Base-by-base conservation (phyloP, 495 filamentous ascomycete genomes). In the Aspergillus sparsus region DNA sequence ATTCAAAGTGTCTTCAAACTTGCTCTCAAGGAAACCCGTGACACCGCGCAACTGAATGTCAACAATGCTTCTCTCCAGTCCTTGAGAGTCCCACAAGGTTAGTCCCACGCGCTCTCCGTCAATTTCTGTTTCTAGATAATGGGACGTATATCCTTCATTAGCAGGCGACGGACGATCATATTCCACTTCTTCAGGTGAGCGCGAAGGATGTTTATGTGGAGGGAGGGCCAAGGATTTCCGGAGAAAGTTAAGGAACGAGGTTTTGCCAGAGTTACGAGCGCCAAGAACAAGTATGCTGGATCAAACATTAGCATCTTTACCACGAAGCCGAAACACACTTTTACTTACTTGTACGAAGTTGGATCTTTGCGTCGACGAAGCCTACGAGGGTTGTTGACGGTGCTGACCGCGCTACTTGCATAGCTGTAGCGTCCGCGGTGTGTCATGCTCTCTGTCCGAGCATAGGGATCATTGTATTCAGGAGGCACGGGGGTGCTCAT, bases 351-450 rank as follows among this genome's bases (percentile, higher is more conserved):
- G 82, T 97, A 98, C 7, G 94, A 90, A 6, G 92, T 97, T 18
- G 94, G 94, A 68, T 98, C 94, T 80, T 94, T 97, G 77, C 94
- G 89, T 73, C 94, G 87, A 63, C 94, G 85, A 49, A 98, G 87
- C 68, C 94, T 86, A 61, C 94, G 85, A 45, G 94, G 94, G 75
- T 91, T 96, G 79, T 97, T 97, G 76, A 97, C 87, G 58, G 90
- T 91, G 76, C 91, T 97, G 52, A 91, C 82, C 34, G 90, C 89
- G 74, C 89, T 95, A 75, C 91, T 96, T 52, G 93, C 94, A 70
- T 97, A 97, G 75, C 93, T 97, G 75, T 97, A 96, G 49, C 94
- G 90, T 52, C 94, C 92, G 65, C 94, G 91, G 75, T 98, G 87
- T 55, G 95, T 92, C 91, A 98, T 97, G 81, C 94, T 98, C 75